A percentile compares a stretch with the other conserved stretches of the same genome.
Conservation (phyloP, 1,284 basidiomycete genomes). For the Cerrena zonata region DNA sequence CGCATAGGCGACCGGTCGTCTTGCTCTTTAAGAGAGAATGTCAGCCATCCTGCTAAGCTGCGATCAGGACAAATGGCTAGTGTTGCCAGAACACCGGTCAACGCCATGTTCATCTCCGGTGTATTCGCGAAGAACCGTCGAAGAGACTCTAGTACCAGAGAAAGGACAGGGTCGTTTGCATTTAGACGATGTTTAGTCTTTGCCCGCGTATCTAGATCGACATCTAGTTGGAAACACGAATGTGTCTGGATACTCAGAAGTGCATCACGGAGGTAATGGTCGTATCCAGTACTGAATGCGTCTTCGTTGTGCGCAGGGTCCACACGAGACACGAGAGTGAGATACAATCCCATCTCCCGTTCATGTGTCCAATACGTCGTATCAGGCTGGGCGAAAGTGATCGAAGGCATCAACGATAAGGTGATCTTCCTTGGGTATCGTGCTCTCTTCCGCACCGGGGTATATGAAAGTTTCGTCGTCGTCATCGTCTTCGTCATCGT, state of each 20-base stretch:
- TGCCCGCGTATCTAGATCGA: conserved; percentile 36
- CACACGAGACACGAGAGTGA: conserved; percentile 72
- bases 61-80: conserved; percentile 80
- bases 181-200: conserved; percentile 69
- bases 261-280: conserved; percentile 80
- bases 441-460: conserved; percentile 42
- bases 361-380: conserved; percentile 74
- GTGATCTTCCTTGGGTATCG: conserved; percentile 12
- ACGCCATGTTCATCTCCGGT: conserved; percentile 81
- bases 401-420: conserved; percentile 10
- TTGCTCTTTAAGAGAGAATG: conserved; percentile 47
- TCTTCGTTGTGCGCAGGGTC: conserved; percentile 71
- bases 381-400: conserved; percentile 51
- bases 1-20: conserved; percentile 1
- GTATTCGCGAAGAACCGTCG: conserved; percentile 79
- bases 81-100: conserved; percentile 77
- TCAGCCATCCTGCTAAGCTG: conserved; percentile 84
- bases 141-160: conserved; percentile 64
- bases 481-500: conserved; percentile 46
- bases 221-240: conserved; percentile 44
- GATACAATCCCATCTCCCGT: conserved; percentile 77
- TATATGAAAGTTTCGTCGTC: conserved; percentile 68
- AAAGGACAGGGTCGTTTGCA: conserved; percentile 72
- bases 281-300: conserved; percentile 80
- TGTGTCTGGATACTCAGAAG: conserved; percentile 64